Evolutionary conservation across 805 yeast genomes (phyloP).

Genomic region (Maudiozyma saulgeensis): DNA sequence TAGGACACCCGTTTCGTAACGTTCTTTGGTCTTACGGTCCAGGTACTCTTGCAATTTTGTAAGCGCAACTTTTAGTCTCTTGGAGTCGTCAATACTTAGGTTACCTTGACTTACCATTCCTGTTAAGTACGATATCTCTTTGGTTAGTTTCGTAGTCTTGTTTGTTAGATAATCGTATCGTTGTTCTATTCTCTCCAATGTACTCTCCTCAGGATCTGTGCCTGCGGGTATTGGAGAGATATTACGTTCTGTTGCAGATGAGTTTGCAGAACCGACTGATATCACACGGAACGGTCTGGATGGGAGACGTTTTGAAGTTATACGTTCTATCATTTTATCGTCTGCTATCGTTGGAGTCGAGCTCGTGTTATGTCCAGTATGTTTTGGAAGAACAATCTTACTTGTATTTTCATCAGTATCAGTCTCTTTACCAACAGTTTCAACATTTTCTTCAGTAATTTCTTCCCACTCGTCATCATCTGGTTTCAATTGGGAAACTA

Average conservation of each 20-base stretch:
- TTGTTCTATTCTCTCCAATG: slow-evolving; percentile 21
- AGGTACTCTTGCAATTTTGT: slow-evolving; percentile 31
- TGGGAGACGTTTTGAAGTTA: slow-evolving; percentile 13
- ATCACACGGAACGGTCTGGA: slow-evolving; percentile 27
- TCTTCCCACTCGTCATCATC: not conserved
- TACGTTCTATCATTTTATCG: not conserved
- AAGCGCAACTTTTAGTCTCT: slow-evolving; percentile 31
- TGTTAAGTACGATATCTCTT: slow-evolving; percentile 32
- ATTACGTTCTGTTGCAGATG: not conserved
- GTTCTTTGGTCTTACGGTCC: slow-evolving; percentile 35
- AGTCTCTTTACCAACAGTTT: not conserved
- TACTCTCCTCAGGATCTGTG: slow-evolving; percentile 2
- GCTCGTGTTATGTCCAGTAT: not conserved
- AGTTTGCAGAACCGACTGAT: slow-evolving; percentile 16
- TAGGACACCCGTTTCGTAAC: slow-evolving; percentile 34
- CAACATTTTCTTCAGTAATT: not conserved
- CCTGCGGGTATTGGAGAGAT: not conserved
- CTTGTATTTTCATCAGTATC: not conserved
- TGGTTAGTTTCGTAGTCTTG: slow-evolving; percentile 31
- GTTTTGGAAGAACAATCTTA: slow-evolving; percentile 10
- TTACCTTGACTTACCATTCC: slow-evolving; percentile 30
- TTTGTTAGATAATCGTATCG: slow-evolving; percentile 26
- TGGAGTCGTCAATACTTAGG: slow-evolving; percentile 32
- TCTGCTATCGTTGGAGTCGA: not conserved
- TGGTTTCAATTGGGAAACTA: not conserved